Evolutionary conservation across 2,329 filamentous ascomycete species (phyloP).

Genomic region (Penicillium italicum): DNA sequence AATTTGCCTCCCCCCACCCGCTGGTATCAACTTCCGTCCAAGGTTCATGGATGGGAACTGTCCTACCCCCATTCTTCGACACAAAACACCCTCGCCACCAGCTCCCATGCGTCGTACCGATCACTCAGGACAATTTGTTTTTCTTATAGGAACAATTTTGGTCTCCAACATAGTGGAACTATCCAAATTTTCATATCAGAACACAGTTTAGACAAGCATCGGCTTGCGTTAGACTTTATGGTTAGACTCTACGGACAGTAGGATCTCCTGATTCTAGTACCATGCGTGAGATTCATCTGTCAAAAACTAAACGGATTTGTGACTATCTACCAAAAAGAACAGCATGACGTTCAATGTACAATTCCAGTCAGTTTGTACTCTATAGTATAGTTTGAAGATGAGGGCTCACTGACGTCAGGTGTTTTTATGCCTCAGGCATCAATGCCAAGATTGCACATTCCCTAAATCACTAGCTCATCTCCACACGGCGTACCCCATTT

Average conservation of each 20-base stretch:
- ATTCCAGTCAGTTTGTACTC: not conserved
- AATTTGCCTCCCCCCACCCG: not conserved
- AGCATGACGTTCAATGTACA: not conserved
- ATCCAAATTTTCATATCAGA: not conserved
- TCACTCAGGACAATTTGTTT: not conserved
- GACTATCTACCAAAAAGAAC: not conserved
- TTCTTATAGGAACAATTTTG: not conserved
- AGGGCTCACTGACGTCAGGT: slow-evolving; percentile 20
- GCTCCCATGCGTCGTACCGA: not conserved
- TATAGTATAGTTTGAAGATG: not conserved
- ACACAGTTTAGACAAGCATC: not conserved
- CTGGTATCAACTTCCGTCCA: not conserved
- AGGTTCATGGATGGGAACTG: slow-evolving; percentile 1
- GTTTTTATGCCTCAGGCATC: slow-evolving; percentile 8
- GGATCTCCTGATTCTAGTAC: not conserved
- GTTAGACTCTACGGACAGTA: not conserved
- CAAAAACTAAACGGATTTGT: accelerated
- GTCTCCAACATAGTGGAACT: not conserved
- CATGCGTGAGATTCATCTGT: no score
- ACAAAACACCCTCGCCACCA: not conserved
- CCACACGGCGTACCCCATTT: not conserved
- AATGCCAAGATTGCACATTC: not conserved
- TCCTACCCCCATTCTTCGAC: not conserved
- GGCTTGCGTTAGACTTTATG: not conserved
- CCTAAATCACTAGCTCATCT: not conserved